Percentiles rank a stretch among this genome's conserved stretches.
Conservation (phyloP, 345 rosid genomes). For the Camelina neglecta region DNA sequence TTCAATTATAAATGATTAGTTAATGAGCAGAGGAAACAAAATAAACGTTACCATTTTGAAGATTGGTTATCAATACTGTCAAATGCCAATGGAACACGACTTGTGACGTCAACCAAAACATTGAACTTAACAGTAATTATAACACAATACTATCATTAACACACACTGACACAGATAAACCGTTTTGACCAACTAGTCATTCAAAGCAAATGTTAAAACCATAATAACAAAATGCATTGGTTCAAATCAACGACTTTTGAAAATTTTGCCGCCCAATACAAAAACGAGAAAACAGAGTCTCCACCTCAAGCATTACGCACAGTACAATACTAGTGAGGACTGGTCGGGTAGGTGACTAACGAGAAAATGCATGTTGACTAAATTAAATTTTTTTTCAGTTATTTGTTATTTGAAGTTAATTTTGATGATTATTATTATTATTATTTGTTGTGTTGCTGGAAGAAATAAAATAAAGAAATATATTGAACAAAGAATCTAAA, state of each 20-base stretch:
- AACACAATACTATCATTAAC: background rate
- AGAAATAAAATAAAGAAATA: background rate
- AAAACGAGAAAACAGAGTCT: background rate
- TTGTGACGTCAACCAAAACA: background rate
- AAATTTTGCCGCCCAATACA: conserved; percentile 29
- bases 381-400: background rate
- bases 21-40: background rate
- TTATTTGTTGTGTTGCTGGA: too few relatives aligned
- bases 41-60: background rate
- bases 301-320: background rate
- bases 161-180: background rate
- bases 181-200: conserved; percentile 20
- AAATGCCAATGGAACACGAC: conserved; percentile 8
- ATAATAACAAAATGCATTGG: background rate
- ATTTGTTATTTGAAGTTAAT: background rate
- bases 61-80: background rate
- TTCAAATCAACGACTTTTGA: conserved; percentile 22
- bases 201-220: conserved; percentile 16
- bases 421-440: too few relatives aligned
- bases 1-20: background rate
- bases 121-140: background rate
- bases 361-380: conserved; percentile 42
- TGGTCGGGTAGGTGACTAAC: conserved; percentile 46
- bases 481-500: conserved; percentile 33
- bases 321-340: conserved; percentile 17